These are phyloP conservation scores for Salvia rosmarinus DNA, from an alignment of 257 asterid genomes.

Conservation along the genomic window DNA sequence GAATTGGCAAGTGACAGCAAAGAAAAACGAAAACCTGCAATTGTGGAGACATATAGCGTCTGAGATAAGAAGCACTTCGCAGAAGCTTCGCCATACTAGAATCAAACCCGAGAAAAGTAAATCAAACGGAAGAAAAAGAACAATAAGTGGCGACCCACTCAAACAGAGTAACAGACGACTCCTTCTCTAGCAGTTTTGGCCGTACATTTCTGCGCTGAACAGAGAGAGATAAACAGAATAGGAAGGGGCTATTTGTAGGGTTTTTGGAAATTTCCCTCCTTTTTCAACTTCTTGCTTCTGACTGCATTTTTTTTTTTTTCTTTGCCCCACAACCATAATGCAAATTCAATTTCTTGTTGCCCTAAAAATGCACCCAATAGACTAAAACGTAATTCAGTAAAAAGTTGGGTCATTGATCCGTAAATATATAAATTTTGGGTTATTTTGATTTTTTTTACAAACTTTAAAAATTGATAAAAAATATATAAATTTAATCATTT, in stretches of 20 bases:
- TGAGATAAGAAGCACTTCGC: slow-evolving; percentile 43
- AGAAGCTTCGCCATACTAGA: slow-evolving; percentile 52
- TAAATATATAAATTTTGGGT: no score
- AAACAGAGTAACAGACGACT: not conserved
- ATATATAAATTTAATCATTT: no score
- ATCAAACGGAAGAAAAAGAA: no score
- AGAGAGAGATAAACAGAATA: not conserved
- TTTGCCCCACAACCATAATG: no score
- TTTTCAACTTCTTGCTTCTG: slow-evolving; percentile 8
- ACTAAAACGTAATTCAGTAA: no score
- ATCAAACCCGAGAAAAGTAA: not conserved
- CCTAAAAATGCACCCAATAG: no score
- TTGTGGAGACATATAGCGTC: slow-evolving; percentile 38
- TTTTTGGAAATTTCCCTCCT: slow-evolving; percentile 44
- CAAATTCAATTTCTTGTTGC: no score
- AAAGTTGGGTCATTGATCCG: no score
- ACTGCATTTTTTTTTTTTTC: no score
- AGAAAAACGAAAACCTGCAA: slow-evolving; percentile 18
- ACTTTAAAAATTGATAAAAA: no score
- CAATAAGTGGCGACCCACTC: slow-evolving; percentile 1
- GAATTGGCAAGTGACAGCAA: not conserved
- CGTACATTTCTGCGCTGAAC: not conserved
- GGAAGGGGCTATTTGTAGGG: not conserved
- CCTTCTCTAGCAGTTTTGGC: not conserved
- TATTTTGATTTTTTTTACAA: no score